Evolutionary conservation across 2,329 filamentous ascomycete species (phyloP).

Genomic region (Pezicula neosporulosa): DNA sequence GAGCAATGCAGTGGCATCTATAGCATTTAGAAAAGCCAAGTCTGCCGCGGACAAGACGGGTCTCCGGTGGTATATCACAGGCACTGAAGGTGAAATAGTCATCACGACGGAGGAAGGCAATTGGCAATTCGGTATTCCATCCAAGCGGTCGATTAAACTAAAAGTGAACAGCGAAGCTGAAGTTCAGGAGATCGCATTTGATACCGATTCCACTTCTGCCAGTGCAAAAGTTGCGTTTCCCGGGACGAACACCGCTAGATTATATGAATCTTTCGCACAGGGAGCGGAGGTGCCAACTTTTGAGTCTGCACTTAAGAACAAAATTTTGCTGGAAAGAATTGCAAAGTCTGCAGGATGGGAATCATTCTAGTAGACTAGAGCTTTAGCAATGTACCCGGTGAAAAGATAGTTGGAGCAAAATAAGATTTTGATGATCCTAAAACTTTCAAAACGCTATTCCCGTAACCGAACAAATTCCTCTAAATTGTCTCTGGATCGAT

Average conservation of each 20-base stretch:
- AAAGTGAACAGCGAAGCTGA: conserved; percentile 12
- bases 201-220: too few species aligned
- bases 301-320: conserved; percentile 18
- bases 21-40: conserved; percentile 21
- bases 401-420: too few species aligned
- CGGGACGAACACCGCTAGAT: conserved; percentile 16
- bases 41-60: conserved; percentile 17
- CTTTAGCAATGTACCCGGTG: too few species aligned
- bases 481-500: too few species aligned
- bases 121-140: conserved; percentile 15
- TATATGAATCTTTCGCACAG: conserved; percentile 20
- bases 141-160: conserved; percentile 12
- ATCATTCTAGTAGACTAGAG: too few species aligned
- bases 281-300: conserved; percentile 14
- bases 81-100: conserved; percentile 31
- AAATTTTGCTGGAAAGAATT: conserved; percentile 19
- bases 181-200: conserved; percentile 5
- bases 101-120: conserved; percentile 13
- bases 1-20: conserved; percentile 24
- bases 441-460: too few species aligned
- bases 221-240: background rate
- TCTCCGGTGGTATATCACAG: conserved; percentile 32
- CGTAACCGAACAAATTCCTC: too few species aligned
- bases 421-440: too few species aligned
- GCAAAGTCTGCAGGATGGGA: conserved; percentile 10